phyloP scores from a whole-genome alignment of 495 filamentous ascomycete species.

The Tetracladium marchalianum region DNA sequence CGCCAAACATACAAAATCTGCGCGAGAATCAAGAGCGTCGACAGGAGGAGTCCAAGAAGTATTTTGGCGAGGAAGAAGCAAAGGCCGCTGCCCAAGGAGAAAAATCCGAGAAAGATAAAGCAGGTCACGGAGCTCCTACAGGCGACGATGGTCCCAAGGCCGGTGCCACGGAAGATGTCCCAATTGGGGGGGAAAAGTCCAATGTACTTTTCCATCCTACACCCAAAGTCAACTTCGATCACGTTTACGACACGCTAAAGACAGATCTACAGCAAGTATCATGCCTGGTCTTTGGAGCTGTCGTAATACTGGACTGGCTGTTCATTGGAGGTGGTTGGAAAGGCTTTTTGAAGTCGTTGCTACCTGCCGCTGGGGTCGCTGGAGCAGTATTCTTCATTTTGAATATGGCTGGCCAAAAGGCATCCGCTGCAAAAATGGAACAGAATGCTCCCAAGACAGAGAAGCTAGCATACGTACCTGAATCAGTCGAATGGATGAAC shows the following conservation, averaged over 20 bases:
- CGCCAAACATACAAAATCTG: conserved; percentile 5
- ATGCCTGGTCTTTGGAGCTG: not conserved
- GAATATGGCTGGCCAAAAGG: not conserved
- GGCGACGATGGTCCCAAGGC: not conserved
- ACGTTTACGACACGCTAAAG: conserved; percentile 1
- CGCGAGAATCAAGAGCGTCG: conserved; percentile 1
- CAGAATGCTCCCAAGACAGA: conserved; percentile 1
- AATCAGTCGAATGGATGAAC: conserved; percentile 10
- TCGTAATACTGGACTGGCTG: conserved; percentile 3
- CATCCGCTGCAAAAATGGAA: not conserved
- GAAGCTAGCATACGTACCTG: conserved; percentile 2
- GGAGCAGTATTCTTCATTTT: conserved; percentile 1
- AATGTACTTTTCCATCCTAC: conserved; percentile 7
- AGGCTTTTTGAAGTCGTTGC: conserved; percentile 1
- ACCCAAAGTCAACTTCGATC: conserved; percentile 3
- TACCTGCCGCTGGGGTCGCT: conserved; percentile 5
- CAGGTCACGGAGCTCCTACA: not conserved
- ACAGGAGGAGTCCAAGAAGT: not conserved
- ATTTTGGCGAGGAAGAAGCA: conserved; percentile 1
- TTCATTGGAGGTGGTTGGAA: conserved; percentile 8
- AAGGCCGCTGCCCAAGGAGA: not conserved
- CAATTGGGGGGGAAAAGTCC: conserved; percentile 6
- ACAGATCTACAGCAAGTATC: conserved; percentile 1
- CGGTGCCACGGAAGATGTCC: conserved; percentile 4
- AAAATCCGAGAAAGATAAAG: not conserved